Base-by-base conservation (phyloP, 192 early-diverging fungal genomes). In the Coemansia interrupta region DNA sequence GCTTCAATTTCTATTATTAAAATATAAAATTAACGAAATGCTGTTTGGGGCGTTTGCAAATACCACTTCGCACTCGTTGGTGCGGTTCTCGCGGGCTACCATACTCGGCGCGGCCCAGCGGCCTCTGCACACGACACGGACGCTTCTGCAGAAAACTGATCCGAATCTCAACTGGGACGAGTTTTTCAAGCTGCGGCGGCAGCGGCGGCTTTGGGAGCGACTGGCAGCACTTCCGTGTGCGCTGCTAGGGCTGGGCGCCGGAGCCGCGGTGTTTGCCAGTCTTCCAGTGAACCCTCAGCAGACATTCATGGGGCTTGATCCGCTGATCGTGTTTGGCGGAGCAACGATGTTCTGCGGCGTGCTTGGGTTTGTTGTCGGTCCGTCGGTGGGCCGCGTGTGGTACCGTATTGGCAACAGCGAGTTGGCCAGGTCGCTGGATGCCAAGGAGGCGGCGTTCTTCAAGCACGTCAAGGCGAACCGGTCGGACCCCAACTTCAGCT, bases 301-400 rank as follows among this genome's bases (percentile, higher is more conserved):
- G 45, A 83, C 80, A 14, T 82, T 88, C 54, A 77, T 87, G 64
- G 88, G 88, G 7, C 56, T 86, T 52, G 86, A 90, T 45, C 86
- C 86, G 32, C 26, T 90, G 26, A 20, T 84, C 12, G 71, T 86
- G 20, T 85, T 85, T 63, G 75, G 71, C 42, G 47, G 74, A 1
- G 72, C 80, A 8, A 82, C 84, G 4, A 38, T 85, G 19, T 72
- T 78, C 17, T 84, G 83, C 46, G 85, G 85, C 36, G 65, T 86
- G 45, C 48, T 76, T 15, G 88, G 89, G 5, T 80, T 87, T 59
- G 72, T 84, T 7, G 47, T 80, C 18, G 89, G 89, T 10, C 89
- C 87, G 15, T 66, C 86, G 7, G 53, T 88, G 18, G 88, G 87
- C 22, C 79, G 83, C 28, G 66, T 60, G 30, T 65, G 82, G 46